A percentile compares a stretch with the other conserved stretches of the same genome.
Conservation (phyloP, 2,329 filamentous ascomycete genomes). For the Exophiala viscosa region DNA sequence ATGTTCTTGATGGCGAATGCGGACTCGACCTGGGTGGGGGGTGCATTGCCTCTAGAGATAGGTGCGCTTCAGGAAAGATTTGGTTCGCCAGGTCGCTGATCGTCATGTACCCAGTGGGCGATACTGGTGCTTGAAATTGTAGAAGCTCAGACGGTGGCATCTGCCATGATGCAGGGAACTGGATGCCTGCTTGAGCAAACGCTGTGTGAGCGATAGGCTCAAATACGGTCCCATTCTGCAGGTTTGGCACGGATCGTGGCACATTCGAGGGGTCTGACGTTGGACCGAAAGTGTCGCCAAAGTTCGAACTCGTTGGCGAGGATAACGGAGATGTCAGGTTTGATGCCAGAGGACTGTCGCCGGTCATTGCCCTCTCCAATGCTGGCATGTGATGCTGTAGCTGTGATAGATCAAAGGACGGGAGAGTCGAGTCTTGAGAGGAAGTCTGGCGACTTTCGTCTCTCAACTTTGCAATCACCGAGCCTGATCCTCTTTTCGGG, state of each 20-base stretch:
- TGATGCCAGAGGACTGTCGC: slow-evolving; percentile 23
- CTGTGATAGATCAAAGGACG: slow-evolving; percentile 25
- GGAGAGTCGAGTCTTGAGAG: slow-evolving; percentile 22
- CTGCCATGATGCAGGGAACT: slow-evolving; percentile 28
- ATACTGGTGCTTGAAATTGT: slow-evolving; percentile 24
- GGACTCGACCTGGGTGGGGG: slow-evolving; percentile 7
- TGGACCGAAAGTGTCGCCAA: slow-evolving; percentile 19
- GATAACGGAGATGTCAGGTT: slow-evolving; percentile 24
- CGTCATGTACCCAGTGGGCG: slow-evolving; percentile 26
- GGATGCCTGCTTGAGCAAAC: slow-evolving; percentile 25
- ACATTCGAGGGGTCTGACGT: slow-evolving; percentile 14
- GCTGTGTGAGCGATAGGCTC: slow-evolving; percentile 22
- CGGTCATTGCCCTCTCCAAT: slow-evolving; percentile 17
- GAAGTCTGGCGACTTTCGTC: slow-evolving; percentile 23
- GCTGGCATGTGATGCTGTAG: slow-evolving; percentile 26
- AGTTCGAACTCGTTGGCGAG: slow-evolving; percentile 21
- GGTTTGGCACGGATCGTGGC: slow-evolving; percentile 24
- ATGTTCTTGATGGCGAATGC: slow-evolving; percentile 15
- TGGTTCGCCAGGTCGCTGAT: slow-evolving; percentile 28
- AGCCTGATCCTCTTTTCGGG: slow-evolving; percentile 30
- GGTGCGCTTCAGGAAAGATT: slow-evolving; percentile 23
- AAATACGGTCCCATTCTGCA: slow-evolving; percentile 20
- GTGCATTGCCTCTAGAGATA: not conserved
- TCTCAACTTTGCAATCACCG: slow-evolving; percentile 28
- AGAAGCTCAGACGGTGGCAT: slow-evolving; percentile 24